Conservation (phyloP, 176 grass and related monocot species). For the Zea luxurians region DNA sequence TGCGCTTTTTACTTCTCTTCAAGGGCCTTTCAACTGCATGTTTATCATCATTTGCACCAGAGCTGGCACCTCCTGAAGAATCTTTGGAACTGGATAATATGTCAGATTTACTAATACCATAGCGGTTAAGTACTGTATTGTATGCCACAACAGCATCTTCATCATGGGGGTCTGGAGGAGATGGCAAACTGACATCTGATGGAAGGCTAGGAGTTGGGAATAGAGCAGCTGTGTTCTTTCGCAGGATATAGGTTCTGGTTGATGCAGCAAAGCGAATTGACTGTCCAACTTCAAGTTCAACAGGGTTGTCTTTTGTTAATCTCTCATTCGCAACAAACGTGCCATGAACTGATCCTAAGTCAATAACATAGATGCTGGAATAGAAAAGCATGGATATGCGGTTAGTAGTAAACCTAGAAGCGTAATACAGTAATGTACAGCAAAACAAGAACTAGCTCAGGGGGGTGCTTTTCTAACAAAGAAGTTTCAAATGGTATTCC, state of each 20-base stretch:
- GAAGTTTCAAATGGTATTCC: slow-evolving; percentile 25
- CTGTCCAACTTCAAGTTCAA: slow-evolving; percentile 94
- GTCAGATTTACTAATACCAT: slow-evolving; percentile 62
- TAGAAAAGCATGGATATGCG: not conserved
- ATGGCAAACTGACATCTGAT: slow-evolving; percentile 75
- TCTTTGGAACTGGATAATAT: slow-evolving; percentile 42
- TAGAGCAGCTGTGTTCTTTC: slow-evolving; percentile 68
- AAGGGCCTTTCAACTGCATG: slow-evolving; percentile 44
- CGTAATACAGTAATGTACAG: not conserved
- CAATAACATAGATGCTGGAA: slow-evolving; percentile 84
- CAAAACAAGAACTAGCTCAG: slow-evolving; percentile 9
- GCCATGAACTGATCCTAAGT: slow-evolving; percentile 92
- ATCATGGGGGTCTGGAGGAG: slow-evolving; percentile 84
- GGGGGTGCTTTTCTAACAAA: not conserved
- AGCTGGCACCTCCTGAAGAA: slow-evolving; percentile 24
- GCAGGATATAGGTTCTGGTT: slow-evolving; percentile 76
- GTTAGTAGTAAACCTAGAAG: slow-evolving; percentile 2
- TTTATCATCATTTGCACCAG: slow-evolving; percentile 38
- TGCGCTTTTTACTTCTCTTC: slow-evolving; percentile 69
- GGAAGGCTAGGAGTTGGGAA: slow-evolving; percentile 56
- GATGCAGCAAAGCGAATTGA: slow-evolving; percentile 93
- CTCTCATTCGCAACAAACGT: slow-evolving; percentile 97
- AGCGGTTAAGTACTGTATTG: slow-evolving; percentile 93
- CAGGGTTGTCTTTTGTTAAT: slow-evolving; percentile 75
- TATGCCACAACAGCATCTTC: slow-evolving; percentile 86